Evolutionary conservation across 345 rosid genomes (phyloP).

Genomic region (Eucalyptus regnans): DNA sequence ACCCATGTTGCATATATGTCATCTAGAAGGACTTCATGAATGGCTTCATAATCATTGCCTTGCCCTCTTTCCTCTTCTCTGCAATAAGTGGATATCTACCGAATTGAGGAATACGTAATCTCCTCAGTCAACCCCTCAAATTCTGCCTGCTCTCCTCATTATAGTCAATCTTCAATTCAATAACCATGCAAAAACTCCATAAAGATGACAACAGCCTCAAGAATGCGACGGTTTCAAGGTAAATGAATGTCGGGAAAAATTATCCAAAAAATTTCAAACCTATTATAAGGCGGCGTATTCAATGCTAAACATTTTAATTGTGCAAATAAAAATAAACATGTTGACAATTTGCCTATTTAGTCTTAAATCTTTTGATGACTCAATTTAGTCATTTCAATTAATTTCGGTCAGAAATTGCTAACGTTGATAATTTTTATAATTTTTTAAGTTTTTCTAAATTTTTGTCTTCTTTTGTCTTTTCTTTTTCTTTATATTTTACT

Average conservation of each 20-base stretch:
- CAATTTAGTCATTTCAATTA: background rate
- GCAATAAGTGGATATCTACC: background rate
- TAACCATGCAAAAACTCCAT: background rate
- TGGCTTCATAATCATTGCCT: background rate
- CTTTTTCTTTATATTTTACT: background rate
- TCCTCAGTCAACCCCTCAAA: background rate
- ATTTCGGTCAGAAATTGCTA: too few relatives aligned
- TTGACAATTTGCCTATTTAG: too few relatives aligned
- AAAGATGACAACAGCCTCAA: background rate
- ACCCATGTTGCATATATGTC: background rate
- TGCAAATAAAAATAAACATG: background rate
- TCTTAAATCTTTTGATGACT: background rate
- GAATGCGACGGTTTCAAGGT: background rate
- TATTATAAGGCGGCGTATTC: rapidly evolving
- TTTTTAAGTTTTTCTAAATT: too few relatives aligned
- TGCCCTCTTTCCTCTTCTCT: background rate
- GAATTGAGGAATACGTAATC: background rate
- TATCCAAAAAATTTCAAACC: too few relatives aligned
- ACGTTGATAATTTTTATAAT: too few relatives aligned
- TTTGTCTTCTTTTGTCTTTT: background rate
- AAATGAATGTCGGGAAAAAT: background rate
- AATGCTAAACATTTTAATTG: too few relatives aligned
- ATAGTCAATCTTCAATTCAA: background rate
- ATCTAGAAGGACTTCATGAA: background rate
- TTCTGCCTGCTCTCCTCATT: background rate